These are phyloP conservation scores for Fomitopsis pinicola DNA, from an alignment of 1,284 basidiomycete species.

Conservation along the genomic window DNA sequence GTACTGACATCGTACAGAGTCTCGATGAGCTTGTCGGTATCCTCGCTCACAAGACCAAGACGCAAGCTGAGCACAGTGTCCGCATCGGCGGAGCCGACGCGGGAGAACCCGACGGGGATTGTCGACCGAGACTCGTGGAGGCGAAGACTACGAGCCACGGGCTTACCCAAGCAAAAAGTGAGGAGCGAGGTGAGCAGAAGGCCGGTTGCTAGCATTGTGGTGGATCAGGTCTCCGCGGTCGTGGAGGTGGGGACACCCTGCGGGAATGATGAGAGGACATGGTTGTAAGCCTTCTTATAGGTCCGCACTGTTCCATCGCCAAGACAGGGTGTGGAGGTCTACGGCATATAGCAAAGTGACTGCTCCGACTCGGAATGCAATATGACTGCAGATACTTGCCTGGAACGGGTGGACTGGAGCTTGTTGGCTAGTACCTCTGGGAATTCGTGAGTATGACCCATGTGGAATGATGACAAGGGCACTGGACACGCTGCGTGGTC, in stretches of 20 bases:
- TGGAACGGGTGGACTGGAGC: neutral
- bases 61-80: constrained; percentile 21
- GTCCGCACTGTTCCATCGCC: neutral
- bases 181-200: constrained; percentile 16
- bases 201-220: neutral
- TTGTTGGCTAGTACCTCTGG: neutral
- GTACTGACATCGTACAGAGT: constrained; percentile 25
- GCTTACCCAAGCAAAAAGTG: constrained; percentile 16
- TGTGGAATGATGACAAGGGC: no score
- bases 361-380: neutral
- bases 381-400: neutral
- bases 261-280: neutral
- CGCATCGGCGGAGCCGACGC: constrained; percentile 18
- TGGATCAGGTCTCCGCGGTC: constrained; percentile 3
- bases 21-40: constrained; percentile 29
- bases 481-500: no score
- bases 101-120: constrained; percentile 21
- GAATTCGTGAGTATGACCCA: neutral
- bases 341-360: neutral
- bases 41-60: constrained; percentile 24
- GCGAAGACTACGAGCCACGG: constrained; percentile 13
- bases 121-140: constrained; percentile 22
- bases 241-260: neutral
- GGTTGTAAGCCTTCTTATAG: neutral
- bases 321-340: neutral